Conservation (phyloP, 2,329 filamentous ascomycete genomes). For the Colletotrichum sp. region DNA sequence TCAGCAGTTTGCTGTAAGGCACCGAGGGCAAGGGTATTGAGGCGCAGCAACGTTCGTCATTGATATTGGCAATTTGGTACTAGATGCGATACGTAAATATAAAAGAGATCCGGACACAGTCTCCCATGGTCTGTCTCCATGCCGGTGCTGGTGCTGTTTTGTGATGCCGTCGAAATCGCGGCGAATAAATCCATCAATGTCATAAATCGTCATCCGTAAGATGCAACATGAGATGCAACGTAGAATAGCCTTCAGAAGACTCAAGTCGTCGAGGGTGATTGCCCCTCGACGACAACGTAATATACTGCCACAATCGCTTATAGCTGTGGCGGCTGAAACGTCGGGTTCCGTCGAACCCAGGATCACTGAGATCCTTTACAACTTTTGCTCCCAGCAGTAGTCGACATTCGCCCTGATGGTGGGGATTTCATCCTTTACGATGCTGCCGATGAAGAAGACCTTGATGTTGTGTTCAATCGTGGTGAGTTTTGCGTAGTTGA, state of each 20-base stretch:
- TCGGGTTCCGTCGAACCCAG: neutral
- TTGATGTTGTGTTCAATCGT: conserved; percentile 63
- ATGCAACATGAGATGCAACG: neutral
- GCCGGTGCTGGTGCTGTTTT: neutral
- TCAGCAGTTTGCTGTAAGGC: neutral
- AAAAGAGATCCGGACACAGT: neutral
- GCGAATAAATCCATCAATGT: neutral
- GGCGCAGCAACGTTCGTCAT: neutral
- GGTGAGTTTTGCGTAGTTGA: conserved; percentile 63
- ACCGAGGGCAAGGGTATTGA: neutral
- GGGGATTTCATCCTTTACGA: conserved; percentile 44
- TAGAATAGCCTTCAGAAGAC: neutral
- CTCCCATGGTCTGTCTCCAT: conserved; percentile 1
- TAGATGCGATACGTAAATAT: neutral
- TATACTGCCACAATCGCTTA: neutral
- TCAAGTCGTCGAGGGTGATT: neutral
- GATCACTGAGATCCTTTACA: neutral
- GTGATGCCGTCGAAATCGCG: neutral
- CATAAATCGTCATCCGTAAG: neutral
- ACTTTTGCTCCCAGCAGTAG: conserved; percentile 53
- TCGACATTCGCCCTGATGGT: conserved; percentile 51
- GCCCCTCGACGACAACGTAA: neutral
- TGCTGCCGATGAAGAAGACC: conserved; percentile 61
- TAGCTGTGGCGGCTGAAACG: neutral
- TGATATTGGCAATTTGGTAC: neutral